Percentiles rank a stretch among this genome's conserved stretches.
phyloP scores from a whole-genome alignment of 2,329 filamentous ascomycete species.

The Hysterium pulicare region DNA sequence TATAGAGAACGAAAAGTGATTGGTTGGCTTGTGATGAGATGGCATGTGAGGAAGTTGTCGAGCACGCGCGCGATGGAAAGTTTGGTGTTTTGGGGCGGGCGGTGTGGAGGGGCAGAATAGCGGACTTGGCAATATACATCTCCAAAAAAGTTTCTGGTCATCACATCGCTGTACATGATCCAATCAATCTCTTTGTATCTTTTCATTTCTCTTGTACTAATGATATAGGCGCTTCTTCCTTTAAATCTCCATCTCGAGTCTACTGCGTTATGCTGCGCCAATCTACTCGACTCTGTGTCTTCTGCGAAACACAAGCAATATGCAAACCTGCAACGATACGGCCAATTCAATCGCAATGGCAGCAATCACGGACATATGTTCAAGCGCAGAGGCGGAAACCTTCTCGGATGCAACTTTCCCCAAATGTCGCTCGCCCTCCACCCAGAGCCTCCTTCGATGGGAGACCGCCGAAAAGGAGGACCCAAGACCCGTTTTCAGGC shows the following conservation, averaged over 20 bases:
- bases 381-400: constrained; percentile 36
- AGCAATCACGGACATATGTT: constrained; percentile 37
- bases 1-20: background rate
- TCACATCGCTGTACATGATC: no score
- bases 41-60: no score
- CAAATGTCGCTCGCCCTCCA: constrained; percentile 24
- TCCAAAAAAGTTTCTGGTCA: no score
- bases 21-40: background rate
- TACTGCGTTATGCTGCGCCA: constrained; percentile 25
- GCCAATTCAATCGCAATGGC: constrained; percentile 24
- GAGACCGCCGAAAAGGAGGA: constrained; percentile 18
- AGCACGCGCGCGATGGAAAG: constrained; percentile 3
- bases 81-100: constrained; percentile 1
- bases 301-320: constrained; percentile 40
- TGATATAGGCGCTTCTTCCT: background rate
- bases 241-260: background rate
- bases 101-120: background rate
- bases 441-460: constrained; percentile 13
- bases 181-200: no score
- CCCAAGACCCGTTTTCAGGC: constrained; percentile 26
- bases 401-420: constrained; percentile 52
- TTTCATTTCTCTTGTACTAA: background rate
- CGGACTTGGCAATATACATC: no score
- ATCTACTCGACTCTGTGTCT: constrained; percentile 35
- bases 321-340: constrained; percentile 8